Conservation (phyloP, 129 eudicot species). For the Flaveria linearis region DNA sequence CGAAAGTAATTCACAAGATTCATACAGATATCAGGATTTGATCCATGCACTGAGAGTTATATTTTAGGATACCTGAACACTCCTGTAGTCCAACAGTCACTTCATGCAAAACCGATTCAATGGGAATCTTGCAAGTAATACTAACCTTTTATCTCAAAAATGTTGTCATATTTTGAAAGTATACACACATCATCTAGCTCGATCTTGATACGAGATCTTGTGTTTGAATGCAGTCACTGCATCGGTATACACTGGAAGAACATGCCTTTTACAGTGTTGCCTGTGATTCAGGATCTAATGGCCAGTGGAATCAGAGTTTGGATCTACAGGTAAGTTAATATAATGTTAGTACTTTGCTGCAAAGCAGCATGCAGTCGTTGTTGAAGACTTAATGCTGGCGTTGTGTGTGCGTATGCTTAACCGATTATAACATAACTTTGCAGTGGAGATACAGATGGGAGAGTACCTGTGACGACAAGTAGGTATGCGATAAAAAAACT, state of each 20-base stretch:
- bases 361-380: too few relatives aligned
- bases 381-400: too few relatives aligned
- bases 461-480: conserved; percentile 43
- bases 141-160: not conserved
- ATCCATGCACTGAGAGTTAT: conserved; percentile 53
- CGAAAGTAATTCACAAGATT: conserved; percentile 1
- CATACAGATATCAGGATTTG: conserved; percentile 43
- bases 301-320: conserved; percentile 56
- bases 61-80: conserved; percentile 43
- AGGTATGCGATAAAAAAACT: conserved; percentile 38
- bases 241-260: conserved; percentile 27
- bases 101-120: conserved; percentile 48
- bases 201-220: not conserved
- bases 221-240: not conserved
- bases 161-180: too few relatives aligned
- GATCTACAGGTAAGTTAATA: conserved; percentile 47
- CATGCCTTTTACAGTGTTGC: conserved; percentile 45
- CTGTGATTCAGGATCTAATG: conserved; percentile 45
- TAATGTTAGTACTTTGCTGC: not conserved
- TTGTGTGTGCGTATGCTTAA: not conserved
- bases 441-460: conserved; percentile 58
- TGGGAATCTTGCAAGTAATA: conserved; percentile 56
- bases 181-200: not conserved
- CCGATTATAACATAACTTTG: conserved; percentile 7
- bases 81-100: conserved; percentile 51